These are phyloP conservation scores for Lactarius vividus DNA, from an alignment of 768 basidiomycete species.

Conservation along the genomic window DNA sequence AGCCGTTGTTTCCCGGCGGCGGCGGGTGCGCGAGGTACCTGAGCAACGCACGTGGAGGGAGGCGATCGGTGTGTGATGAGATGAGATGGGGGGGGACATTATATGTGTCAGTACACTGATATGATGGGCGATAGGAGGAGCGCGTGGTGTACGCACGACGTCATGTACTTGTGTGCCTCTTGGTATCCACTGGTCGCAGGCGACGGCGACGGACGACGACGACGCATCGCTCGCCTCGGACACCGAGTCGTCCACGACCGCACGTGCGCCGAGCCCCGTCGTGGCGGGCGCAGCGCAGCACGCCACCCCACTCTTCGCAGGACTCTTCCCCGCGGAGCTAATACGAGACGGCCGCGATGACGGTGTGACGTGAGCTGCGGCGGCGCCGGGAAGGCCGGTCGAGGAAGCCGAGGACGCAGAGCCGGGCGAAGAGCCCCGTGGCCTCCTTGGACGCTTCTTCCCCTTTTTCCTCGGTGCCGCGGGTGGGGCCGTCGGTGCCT, in stretches of 20 bases:
- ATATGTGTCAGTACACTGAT: not conserved
- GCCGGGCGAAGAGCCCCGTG: not conserved
- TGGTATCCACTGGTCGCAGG: conserved; percentile 41
- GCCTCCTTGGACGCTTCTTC: not conserved
- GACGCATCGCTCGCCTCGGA: conserved; percentile 38
- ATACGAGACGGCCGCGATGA: not conserved
- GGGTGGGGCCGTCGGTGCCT: conserved; percentile 13
- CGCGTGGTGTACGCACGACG: conserved; percentile 46
- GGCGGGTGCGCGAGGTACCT: conserved; percentile 55
- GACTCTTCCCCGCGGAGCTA: not conserved
- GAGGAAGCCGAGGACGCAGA: not conserved
- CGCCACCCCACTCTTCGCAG: not conserved
- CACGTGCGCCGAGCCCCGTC: conserved; percentile 39
- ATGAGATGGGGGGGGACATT: not conserved
- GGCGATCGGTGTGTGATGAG: not conserved
- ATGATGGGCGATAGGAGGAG: not conserved
- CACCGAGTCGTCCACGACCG: conserved; percentile 52
- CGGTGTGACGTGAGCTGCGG: not conserved
- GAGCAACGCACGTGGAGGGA: conserved; percentile 10
- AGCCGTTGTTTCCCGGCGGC: conserved; percentile 39
- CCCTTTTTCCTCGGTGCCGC: not conserved
- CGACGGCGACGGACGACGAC: conserved; percentile 29
- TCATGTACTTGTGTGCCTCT: conserved; percentile 59
- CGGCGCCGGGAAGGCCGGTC: not conserved
- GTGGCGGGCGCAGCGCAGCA: not conserved